Base-by-base conservation (phyloP, 2,329 filamentous ascomycete species). In the Fusarium bactridioides region DNA sequence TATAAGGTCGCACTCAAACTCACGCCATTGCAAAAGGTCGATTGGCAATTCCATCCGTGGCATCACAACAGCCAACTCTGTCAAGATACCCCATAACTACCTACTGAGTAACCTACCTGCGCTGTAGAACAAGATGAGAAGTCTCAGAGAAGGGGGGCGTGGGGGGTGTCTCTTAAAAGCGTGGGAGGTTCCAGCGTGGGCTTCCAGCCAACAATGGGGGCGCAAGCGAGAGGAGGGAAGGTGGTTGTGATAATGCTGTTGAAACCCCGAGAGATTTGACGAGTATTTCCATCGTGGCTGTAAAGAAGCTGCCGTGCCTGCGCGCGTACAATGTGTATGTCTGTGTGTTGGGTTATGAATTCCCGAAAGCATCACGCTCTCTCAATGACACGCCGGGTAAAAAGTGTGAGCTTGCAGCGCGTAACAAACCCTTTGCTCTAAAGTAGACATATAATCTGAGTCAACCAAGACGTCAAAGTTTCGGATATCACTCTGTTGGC, bases 81-180 rank as follows among this genome's bases (percentile, higher is more conserved):
- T 44, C 50, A 25, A 48, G 50, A 47, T 57, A 47, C 29, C 31
- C 27, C 15, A 27, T 23, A 33, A 33, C 31, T 33, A 33, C 31
- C 31, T 33, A 38, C 18, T n/a, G 31, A 38, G 38, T 51, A 33
- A 19, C 44, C 38, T 29, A 41, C 37, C 44, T 38, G 38, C 19
- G 64, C 51, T 67, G 51, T 61, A 59, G 61, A 70, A 72, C 61
- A 41, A 68, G 29, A 56, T 70, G 64, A 60, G 64, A 64, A 72
- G 55, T 44, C 43, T 60, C 29, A 43, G 45, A 57, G 66, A 62
- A 67, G 70, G 59, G 69, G 68, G 70, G 70, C 62, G 70, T 73
- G 70, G 70, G 64, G 70, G 70, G 70, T 73, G 70, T 73, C 70
- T 71, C 62, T 71, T 29, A 51, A 64, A 58, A 71, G 70, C 54